These are phyloP conservation scores for Gloeostereum incarnatum DNA, from an alignment of 768 basidiomycete species.

Conservation along the genomic window DNA sequence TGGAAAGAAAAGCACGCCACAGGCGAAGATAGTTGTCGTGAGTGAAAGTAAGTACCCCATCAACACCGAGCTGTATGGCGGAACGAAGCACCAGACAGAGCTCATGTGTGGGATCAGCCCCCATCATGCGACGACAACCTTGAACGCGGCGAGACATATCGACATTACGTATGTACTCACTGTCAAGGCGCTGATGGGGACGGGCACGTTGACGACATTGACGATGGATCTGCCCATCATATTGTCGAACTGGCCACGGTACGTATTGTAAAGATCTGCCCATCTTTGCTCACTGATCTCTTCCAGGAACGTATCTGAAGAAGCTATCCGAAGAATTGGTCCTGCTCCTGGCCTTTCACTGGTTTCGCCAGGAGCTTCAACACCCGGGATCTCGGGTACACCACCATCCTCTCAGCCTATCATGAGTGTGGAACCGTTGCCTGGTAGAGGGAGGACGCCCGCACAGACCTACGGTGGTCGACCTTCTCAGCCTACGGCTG, in stretches of 20 bases:
- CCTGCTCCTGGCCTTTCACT: conserved; percentile 37
- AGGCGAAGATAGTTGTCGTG: conserved; percentile 42
- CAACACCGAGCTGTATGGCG: conserved; percentile 67
- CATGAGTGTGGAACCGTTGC: conserved; percentile 5
- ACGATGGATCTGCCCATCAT: conserved; percentile 72
- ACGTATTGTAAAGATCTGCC: conserved; percentile 13
- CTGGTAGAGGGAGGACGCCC: background rate
- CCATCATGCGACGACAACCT: conserved; percentile 71
- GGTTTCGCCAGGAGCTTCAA: conserved; percentile 14
- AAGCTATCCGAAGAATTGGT: conserved; percentile 53
- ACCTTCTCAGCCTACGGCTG: conserved; percentile 1
- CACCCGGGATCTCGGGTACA: background rate
- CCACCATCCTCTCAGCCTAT: conserved; percentile 4
- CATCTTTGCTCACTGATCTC: conserved; percentile 3
- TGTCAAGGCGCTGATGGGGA: conserved; percentile 72
- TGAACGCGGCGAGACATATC: conserved; percentile 76
- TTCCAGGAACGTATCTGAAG: conserved; percentile 57
- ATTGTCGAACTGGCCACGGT: conserved; percentile 84
- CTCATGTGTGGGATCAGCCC: conserved; percentile 59
- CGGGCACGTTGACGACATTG: conserved; percentile 50
- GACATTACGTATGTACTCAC: conserved; percentile 75
- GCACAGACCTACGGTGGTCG: conserved; percentile 2
- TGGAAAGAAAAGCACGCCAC: conserved; percentile 51
- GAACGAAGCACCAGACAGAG: conserved; percentile 63
- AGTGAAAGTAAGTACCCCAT: conserved; percentile 66